phyloP scores from a whole-genome alignment of 1,284 basidiomycete genomes.

The Boletus austroedulis region DNA sequence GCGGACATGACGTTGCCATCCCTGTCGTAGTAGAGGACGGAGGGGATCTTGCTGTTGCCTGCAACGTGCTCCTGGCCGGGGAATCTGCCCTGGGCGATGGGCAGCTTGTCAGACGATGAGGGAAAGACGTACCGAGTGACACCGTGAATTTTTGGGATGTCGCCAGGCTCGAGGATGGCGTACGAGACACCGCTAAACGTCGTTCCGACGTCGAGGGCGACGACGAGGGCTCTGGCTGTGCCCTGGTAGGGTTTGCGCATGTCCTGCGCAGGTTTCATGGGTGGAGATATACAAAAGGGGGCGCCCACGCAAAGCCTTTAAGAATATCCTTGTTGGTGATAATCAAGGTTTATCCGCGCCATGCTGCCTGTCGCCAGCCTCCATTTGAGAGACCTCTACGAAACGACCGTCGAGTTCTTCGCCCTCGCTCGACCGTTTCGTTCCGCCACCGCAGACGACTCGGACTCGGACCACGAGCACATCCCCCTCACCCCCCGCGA shows the following conservation, averaged over 20 bases:
- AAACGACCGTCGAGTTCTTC: conserved; percentile 61
- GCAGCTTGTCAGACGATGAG: conserved; percentile 5
- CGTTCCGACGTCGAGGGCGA: conserved; percentile 53
- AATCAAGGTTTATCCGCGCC: conserved; percentile 25
- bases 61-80: conserved; percentile 43
- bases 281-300: no score
- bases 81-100: conserved; percentile 37
- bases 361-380: conserved; percentile 51
- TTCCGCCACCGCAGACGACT: conserved; percentile 26
- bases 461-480: conserved; percentile 24
- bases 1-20: conserved; percentile 43
- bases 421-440: conserved; percentile 37
- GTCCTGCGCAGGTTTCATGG: no score
- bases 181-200: conserved; percentile 54
- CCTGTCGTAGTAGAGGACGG: conserved; percentile 52
- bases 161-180: conserved; percentile 45
- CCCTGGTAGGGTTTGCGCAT: conserved; percentile 35
- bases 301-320: no score
- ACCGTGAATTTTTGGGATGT: conserved; percentile 44
- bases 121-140: conserved; percentile 39
- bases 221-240: no score
- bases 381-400: conserved; percentile 56
- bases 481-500: conserved; percentile 29
- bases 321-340: no score
- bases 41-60: conserved; percentile 54